Conservation (phyloP, 108 stramenopile species). For the Pelagomonas calceolata region DNA sequence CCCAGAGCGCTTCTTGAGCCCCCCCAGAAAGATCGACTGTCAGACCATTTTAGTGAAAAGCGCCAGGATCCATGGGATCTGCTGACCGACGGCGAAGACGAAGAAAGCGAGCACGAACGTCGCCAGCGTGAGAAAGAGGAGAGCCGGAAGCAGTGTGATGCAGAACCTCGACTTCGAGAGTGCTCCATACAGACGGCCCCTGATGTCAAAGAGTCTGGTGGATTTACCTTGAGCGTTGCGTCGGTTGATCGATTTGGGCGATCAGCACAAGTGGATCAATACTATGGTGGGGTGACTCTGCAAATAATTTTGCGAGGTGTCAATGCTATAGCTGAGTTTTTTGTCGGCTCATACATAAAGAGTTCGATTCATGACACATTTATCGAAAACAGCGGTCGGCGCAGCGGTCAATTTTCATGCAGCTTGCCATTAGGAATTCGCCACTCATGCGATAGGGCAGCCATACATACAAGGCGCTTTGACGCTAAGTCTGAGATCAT, state of each 20-base stretch:
- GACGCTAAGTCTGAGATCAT: not conserved
- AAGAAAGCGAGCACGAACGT: not conserved
- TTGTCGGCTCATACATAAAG: no score
- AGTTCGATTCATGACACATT: not conserved
- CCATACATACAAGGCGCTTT: not conserved
- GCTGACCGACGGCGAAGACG: not conserved
- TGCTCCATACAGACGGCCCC: not conserved
- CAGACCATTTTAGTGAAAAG: no score
- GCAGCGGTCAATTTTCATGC: constrained; percentile 1
- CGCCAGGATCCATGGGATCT: not conserved
- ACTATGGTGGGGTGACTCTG: not conserved
- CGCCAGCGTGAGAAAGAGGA: not conserved
- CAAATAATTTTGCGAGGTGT: not conserved
- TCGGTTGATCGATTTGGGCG: not conserved
- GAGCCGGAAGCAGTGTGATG: not conserved
- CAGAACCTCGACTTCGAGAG: not conserved
- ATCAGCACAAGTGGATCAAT: not conserved
- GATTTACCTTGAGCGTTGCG: not conserved
- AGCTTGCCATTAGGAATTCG: not conserved
- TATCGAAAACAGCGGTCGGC: not conserved
- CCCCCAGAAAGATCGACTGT: not conserved
- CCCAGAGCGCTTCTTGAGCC: not conserved
- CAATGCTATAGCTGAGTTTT: not conserved
- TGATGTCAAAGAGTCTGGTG: not conserved
- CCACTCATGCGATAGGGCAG: not conserved